These are phyloP conservation scores for Lactifluus echinatus DNA, from an alignment of 768 basidiomycete species.

Conservation along the genomic window DNA sequence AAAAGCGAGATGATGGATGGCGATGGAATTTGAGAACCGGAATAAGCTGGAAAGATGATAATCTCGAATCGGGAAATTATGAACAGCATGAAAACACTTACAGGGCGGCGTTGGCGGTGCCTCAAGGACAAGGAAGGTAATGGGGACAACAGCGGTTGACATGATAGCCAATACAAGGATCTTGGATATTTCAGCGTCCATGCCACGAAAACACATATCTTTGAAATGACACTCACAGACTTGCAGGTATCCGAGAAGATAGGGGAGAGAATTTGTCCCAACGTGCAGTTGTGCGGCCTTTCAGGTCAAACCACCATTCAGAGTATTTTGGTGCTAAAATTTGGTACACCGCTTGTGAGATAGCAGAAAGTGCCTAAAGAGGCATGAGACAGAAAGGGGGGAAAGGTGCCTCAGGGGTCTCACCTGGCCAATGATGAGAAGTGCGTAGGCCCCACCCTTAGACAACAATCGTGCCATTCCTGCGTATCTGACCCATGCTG, in stretches of 20 bases:
- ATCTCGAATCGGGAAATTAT: not conserved
- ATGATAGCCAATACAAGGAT: conserved; percentile 65
- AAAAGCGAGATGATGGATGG: conserved; percentile 46
- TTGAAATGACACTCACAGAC: conserved; percentile 37
- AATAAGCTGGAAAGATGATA: conserved; percentile 39
- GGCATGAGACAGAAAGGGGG: not conserved
- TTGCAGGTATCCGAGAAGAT: conserved; percentile 39
- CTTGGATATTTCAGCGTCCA: conserved; percentile 31
- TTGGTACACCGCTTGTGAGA: conserved; percentile 68
- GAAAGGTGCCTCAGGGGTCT: conserved; percentile 4
- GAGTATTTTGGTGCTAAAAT: conserved; percentile 75
- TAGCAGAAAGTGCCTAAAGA: conserved; percentile 47
- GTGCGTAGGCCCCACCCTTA: conserved; percentile 44
- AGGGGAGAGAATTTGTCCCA: conserved; percentile 69
- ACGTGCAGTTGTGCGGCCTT: conserved; percentile 70
- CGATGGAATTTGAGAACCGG: conserved; percentile 49
- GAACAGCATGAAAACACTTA: conserved; percentile 27
- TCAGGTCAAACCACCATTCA: conserved; percentile 74
- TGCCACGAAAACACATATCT: not conserved
- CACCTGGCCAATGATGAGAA: conserved; percentile 69
- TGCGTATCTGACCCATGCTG: conserved; percentile 72
- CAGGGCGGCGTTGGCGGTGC: conserved; percentile 75
- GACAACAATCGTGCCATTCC: conserved; percentile 51
- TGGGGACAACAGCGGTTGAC: conserved; percentile 51
- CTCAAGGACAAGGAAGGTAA: conserved; percentile 47